These are phyloP conservation scores for Plantago major DNA, from an alignment of 257 asterid species.

Conservation along the genomic window DNA sequence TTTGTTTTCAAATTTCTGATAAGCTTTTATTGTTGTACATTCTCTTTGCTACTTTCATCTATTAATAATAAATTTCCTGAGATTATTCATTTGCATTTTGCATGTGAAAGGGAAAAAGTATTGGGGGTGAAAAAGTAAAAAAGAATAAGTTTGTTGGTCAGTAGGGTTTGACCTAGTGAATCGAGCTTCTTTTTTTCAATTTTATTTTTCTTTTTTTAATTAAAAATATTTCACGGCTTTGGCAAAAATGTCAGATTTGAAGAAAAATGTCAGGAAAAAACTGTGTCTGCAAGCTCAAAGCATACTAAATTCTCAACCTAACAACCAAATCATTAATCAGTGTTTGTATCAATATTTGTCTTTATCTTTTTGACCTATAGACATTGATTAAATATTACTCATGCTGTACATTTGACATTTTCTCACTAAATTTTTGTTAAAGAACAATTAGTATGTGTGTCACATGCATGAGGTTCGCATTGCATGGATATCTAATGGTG, in stretches of 20 bases:
- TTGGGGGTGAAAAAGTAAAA: not conserved
- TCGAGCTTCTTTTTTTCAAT: not conserved
- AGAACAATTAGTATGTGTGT: not conserved
- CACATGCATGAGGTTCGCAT: not conserved
- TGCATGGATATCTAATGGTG: not conserved
- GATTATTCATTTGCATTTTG: not conserved
- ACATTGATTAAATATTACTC: too few species aligned
- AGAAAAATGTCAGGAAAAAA: not conserved
- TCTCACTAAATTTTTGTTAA: too few species aligned
- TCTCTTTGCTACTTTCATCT: too few species aligned
- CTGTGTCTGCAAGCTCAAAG: too few species aligned
- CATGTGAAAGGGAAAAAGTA: not conserved
- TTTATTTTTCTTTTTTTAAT: not conserved
- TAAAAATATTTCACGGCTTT: too few species aligned
- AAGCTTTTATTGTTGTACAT: too few species aligned
- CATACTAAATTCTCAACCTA: too few species aligned
- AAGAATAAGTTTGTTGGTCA: not conserved
- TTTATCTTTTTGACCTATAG: not conserved
- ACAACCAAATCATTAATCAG: too few species aligned
- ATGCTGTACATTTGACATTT: too few species aligned
- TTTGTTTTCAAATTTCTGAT: too few species aligned
- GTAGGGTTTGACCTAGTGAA: conserved; percentile 5
- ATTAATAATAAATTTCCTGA: too few species aligned
- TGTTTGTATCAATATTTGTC: not conserved
- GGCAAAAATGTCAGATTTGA: conserved; percentile 1